Base-by-base conservation (phyloP, 805 yeast species). In the Starmerella cellae region DNA sequence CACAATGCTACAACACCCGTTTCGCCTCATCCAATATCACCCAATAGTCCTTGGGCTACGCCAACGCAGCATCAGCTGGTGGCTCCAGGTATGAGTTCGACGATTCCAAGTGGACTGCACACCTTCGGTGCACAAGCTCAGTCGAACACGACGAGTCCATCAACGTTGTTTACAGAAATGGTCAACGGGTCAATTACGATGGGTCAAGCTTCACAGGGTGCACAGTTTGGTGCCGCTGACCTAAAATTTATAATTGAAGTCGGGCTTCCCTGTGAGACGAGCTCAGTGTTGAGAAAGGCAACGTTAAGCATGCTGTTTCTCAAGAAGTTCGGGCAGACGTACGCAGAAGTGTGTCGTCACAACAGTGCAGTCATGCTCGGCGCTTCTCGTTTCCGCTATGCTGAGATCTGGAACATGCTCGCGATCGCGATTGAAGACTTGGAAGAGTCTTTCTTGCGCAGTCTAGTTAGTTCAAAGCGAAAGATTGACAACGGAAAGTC, bases 311-410 rank as follows among this genome's bases (percentile, higher is more conserved):
- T 56, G 35, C 30, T 27, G 13, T 47, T 49, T 16, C 31, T 31
- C 18, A 60, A 64, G 0, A 72, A 74, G 0, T 70, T 67, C 20
- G 74, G 71, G 3, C 66, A 74, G 53, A 62, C 65, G 22, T 60
- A 76, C 14, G 55, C 65, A 13, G 75, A 76, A 35, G 75, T 69
- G 2, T 78, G 82, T 52, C 63, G 68, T 19, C 60, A 67, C 51
- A 80, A 80, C 54, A 71, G 82, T 0, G 60, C 65, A 16, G 62
- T 74, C 8, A 81, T 49, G 39, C 32, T 20, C 23, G 17, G 22
- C 14, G 16, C 30, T n/a, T 23, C 34, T 9, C 35, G 48, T 21
- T 40, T 28, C 33, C 44, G 41, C 14, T 24, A 46, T 14, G 37
- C 46, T 3, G 52, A 49, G 34, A 21, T 47, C 14, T 54, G 56